phyloP scores from a whole-genome alignment of 2,329 filamentous ascomycete genomes.

The Acarospora socialis region DNA sequence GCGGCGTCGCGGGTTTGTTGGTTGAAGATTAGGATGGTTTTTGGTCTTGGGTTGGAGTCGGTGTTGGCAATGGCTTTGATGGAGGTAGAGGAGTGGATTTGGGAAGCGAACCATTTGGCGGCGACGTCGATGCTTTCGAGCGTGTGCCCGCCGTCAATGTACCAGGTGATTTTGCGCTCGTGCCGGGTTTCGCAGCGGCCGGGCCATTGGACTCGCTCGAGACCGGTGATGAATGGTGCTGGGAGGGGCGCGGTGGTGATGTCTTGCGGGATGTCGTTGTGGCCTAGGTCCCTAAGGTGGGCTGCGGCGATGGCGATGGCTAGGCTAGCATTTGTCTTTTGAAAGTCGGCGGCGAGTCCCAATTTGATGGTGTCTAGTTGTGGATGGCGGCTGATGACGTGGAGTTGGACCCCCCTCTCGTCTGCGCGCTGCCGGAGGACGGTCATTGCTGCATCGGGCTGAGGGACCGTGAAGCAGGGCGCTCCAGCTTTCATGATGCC shows the following conservation, averaged over 20 bases:
- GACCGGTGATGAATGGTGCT: conserved; percentile 45
- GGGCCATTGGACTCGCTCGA: conserved; percentile 53
- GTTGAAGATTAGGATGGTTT: conserved; percentile 66
- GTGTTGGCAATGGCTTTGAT: conserved; percentile 23
- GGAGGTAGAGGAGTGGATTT: conserved; percentile 20
- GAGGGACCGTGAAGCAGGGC: conserved; percentile 48
- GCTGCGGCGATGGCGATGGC: conserved; percentile 37
- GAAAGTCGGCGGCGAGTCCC: conserved; percentile 47
- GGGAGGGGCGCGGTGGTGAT: conserved; percentile 36
- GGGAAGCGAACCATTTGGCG: conserved; percentile 58
- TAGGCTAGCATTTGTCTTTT: conserved; percentile 47
- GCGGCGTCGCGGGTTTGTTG: conserved; percentile 73
- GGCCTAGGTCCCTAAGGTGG: conserved; percentile 24
- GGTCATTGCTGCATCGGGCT: conserved; percentile 38
- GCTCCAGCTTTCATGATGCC: conserved; percentile 64
- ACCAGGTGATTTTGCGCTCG: conserved; percentile 51
- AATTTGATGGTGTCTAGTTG: conserved; percentile 36
- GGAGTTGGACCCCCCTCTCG: conserved; percentile 34
- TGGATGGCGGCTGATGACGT: conserved; percentile 36
- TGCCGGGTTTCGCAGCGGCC: conserved; percentile 62
- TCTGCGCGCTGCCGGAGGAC: conserved; percentile 42
- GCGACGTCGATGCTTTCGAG: conserved; percentile 66
- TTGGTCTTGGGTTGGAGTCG: conserved; percentile 18
- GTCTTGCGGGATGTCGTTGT: conserved; percentile 23
- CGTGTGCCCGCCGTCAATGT: conserved; percentile 80